Evolutionary conservation across 495 filamentous ascomycete genomes (phyloP).

Genomic region (Terfezia boudieri): DNA sequence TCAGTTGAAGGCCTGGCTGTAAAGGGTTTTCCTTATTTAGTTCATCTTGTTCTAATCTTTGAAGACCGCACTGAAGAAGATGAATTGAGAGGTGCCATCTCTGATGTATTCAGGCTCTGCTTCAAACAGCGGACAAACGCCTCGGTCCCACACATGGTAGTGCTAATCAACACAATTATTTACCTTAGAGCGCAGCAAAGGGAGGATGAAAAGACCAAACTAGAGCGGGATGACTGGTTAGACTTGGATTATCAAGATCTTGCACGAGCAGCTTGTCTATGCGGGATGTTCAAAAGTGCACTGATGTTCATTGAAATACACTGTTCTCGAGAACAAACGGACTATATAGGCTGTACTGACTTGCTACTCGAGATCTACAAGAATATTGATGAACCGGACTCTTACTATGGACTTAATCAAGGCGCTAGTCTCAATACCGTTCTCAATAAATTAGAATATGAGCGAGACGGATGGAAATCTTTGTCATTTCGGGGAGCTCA

Average conservation of each 20-base stretch:
- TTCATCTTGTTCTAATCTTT: conserved; percentile 53
- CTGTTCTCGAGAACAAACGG: conserved; percentile 18
- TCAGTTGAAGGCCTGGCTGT: conserved; percentile 44
- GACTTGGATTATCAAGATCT: conserved; percentile 54
- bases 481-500: conserved; percentile 81
- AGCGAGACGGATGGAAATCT: conserved; percentile 67
- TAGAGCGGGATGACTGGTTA: conserved; percentile 64
- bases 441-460: conserved; percentile 69
- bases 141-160: conserved; percentile 27
- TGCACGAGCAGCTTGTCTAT: conserved; percentile 52
- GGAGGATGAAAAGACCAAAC: conserved; percentile 51
- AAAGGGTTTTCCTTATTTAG: conserved; percentile 50
- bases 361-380: conserved; percentile 62
- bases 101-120: conserved; percentile 23
- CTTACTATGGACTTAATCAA: conserved; percentile 84
- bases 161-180: conserved; percentile 60
- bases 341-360: conserved; percentile 21
- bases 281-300: conserved; percentile 70
- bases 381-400: conserved; percentile 83
- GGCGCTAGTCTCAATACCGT: conserved; percentile 50
- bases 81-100: conserved; percentile 18
- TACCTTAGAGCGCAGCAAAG: conserved; percentile 66
- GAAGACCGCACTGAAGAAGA: conserved; percentile 8
- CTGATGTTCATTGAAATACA: conserved; percentile 63
- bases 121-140: conserved; percentile 14